Evolutionary conservation across 257 asterid genomes (phyloP), one percentile per base, ranked within the genome.

Genomic region (Solanum boliviense): DNA sequence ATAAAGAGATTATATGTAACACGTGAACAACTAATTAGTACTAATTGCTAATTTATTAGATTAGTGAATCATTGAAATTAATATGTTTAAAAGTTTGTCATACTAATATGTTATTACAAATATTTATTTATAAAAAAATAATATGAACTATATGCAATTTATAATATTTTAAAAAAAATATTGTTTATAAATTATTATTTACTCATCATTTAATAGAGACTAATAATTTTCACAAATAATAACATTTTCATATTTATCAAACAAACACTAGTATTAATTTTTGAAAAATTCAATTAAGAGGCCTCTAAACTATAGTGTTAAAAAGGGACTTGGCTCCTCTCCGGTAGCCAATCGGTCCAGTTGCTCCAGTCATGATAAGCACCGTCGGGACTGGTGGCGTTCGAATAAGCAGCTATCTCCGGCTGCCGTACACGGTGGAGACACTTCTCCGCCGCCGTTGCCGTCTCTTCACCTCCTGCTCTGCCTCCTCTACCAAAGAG

Each of bases 371-470:
- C 36, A 85, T 82, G 88, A 85, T 87, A 7, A 27, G 87, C 86
- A 75, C 88, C 65, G 67, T 46, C 65, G 89, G 87, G 58, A 23
- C 71, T 23, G 90, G 90, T 74, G 90, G 92, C 87, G 84, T 90
- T 48, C 93, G 96, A 44, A 74, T 93, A 93, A 89, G 90, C 89
- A 90, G 89, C 92, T 81, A 81, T 81, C 93, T 94, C 91, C 94
- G 90, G 70, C 91, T 89, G 68, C 88, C 92, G 13, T 89, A 70
- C 90, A 44, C 86, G 83, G 90, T 91, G 58, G 93, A 87, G 89
- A 83, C 88, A 58, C 87, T 91, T 71, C 92, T 92, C 38, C 90
- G 89, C 89, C 71, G 84, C 89, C 88, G 46, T 91, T 31, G 27
- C 85, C 88, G 84, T 84, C 87, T 90, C 58, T n/a, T 92, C 85